Evolutionary conservation across 768 basidiomycete genomes (phyloP).

Genomic region (Boletus edulis): DNA sequence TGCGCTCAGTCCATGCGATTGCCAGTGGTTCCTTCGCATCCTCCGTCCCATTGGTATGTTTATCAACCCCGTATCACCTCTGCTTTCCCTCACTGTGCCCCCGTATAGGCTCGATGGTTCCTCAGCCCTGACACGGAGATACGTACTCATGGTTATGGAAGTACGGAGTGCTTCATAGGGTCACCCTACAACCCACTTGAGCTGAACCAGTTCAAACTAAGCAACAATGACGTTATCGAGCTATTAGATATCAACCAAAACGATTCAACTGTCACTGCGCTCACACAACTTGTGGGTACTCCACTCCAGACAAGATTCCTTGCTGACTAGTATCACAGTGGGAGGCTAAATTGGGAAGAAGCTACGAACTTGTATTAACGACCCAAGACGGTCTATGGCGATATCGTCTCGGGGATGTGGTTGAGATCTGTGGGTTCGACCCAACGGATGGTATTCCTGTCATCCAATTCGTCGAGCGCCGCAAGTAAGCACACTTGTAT

Average conservation of each 20-base stretch:
- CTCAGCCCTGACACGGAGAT: slow-evolving; percentile 5
- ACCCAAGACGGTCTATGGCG: slow-evolving; percentile 20
- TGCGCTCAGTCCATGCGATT: too few relatives aligned
- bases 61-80: too few relatives aligned
- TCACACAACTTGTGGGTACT: slow-evolving; percentile 1
- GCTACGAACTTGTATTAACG: slow-evolving; percentile 18
- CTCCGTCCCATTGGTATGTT: too few relatives aligned
- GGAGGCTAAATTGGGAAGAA: slow-evolving; percentile 8
- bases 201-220: slow-evolving; percentile 7
- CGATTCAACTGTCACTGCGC: not conserved
- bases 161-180: slow-evolving; percentile 4
- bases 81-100: not conserved
- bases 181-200: slow-evolving; percentile 5
- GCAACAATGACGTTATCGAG: slow-evolving; percentile 2
- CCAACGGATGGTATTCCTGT: too few relatives aligned
- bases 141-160: not conserved
- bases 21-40: too few relatives aligned
- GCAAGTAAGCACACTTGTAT: too few relatives aligned
- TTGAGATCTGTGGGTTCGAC: slow-evolving; percentile 7
- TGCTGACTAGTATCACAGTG: slow-evolving; percentile 14
- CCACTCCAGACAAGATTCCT: not conserved
- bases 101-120: slow-evolving; percentile 1
- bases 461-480: too few relatives aligned
- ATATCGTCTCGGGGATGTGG: slow-evolving; percentile 20
- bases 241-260: slow-evolving; percentile 13